These are phyloP conservation scores for Fusarium stilboides DNA, from an alignment of 2,329 filamentous ascomycete genomes.

Conservation along the genomic window DNA sequence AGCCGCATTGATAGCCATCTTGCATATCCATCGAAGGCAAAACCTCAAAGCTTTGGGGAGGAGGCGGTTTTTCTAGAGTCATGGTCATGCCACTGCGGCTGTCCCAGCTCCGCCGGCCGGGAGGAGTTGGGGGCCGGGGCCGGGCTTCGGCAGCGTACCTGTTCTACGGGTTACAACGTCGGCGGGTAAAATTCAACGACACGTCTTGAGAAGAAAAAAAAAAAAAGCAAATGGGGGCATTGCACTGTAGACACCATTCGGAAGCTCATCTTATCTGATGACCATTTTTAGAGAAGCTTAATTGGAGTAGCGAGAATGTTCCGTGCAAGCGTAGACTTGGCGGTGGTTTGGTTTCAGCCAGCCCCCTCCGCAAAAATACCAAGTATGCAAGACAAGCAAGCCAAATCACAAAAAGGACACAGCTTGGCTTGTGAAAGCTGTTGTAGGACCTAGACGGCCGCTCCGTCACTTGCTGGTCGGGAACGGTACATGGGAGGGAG, in stretches of 20 bases:
- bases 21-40: slow-evolving; percentile 27
- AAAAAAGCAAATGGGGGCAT: not conserved
- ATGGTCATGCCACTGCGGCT: slow-evolving; percentile 37
- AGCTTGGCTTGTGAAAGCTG: slow-evolving; percentile 32
- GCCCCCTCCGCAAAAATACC: slow-evolving; percentile 21
- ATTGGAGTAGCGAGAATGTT: slow-evolving; percentile 11
- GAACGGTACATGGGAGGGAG: slow-evolving; percentile 18
- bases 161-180: slow-evolving; percentile 12
- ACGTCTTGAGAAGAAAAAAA: not conserved
- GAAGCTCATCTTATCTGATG: slow-evolving; percentile 33
- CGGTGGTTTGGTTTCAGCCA: slow-evolving; percentile 34
- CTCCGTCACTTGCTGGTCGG: slow-evolving; percentile 33
- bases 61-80: slow-evolving; percentile 22
- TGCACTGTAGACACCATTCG: slow-evolving; percentile 6
- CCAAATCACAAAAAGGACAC: slow-evolving; percentile 10
- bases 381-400: slow-evolving; percentile 14
- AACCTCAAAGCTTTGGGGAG: slow-evolving; percentile 6
- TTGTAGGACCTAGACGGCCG: slow-evolving; percentile 29
- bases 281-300: slow-evolving; percentile 12
- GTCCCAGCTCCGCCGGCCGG: slow-evolving; percentile 19
- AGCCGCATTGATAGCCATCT: slow-evolving; percentile 20
- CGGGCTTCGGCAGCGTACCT: slow-evolving; percentile 24
- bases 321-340: slow-evolving; percentile 21
- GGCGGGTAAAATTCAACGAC: slow-evolving; percentile 3
- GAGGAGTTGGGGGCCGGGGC: slow-evolving; percentile 19